phyloP scores from a whole-genome alignment of 1,284 basidiomycete species.

The Ustilago cynodontis region DNA sequence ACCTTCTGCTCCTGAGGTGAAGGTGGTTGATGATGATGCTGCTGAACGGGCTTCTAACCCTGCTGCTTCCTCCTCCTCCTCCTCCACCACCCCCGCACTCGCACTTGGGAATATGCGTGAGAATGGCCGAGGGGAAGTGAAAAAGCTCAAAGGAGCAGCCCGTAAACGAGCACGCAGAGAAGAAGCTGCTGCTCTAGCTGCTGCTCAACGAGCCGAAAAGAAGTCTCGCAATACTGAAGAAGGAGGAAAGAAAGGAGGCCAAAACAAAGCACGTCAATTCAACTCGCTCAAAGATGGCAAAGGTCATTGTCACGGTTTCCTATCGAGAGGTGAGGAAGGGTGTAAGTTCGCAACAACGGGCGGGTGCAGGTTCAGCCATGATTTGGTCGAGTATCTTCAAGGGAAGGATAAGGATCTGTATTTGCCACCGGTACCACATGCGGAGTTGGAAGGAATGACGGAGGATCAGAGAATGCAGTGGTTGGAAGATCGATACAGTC shows the following conservation, averaged over 20 bases:
- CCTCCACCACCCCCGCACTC: no score
- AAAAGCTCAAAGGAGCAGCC: slow-evolving; percentile 54
- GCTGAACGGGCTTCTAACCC: slow-evolving; percentile 35
- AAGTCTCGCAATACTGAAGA: slow-evolving; percentile 6
- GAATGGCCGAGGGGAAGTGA: slow-evolving; percentile 4
- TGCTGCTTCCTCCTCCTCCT: slow-evolving; percentile 8
- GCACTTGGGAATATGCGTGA: no score
- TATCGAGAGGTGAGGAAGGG: slow-evolving; percentile 29
- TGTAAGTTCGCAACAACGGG: slow-evolving; percentile 38
- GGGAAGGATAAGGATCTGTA: slow-evolving; percentile 81
- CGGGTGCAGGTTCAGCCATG: slow-evolving; percentile 82
- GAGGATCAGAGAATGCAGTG: slow-evolving; percentile 23
- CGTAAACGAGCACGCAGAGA: slow-evolving; percentile 42
- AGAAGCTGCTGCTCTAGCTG: slow-evolving; percentile 50
- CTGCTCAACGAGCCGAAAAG: slow-evolving; percentile 38
- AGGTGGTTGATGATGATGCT: slow-evolving; percentile 35
- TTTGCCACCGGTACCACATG: slow-evolving; percentile 56
- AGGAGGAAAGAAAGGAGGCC: slow-evolving; percentile 36
- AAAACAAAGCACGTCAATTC: slow-evolving; percentile 56
- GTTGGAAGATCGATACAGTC: slow-evolving; percentile 49
- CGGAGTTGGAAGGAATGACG: slow-evolving; percentile 13
- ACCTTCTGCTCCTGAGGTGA: slow-evolving; percentile 11
- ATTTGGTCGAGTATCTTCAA: slow-evolving; percentile 80
- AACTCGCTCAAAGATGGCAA: slow-evolving; percentile 35
- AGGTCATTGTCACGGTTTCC: slow-evolving; percentile 35